These are phyloP conservation scores for Teunomyces aglyptinius DNA, from an alignment of 805 yeast species.

Conservation along the genomic window DNA sequence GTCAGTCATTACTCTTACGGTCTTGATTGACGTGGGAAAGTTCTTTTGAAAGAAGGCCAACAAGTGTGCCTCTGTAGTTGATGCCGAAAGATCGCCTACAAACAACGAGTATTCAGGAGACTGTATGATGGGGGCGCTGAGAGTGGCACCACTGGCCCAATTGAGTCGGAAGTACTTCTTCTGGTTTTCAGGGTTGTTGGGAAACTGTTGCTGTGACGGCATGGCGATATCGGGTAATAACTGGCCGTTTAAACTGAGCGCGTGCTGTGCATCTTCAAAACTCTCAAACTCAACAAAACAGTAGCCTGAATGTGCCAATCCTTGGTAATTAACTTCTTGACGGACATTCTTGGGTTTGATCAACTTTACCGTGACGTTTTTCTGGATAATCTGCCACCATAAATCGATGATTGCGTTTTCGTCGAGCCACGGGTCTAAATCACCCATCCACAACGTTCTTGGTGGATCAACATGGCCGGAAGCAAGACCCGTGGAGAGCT, in stretches of 20 bases:
- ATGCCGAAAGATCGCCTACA: conserved; percentile 80
- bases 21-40: conserved; percentile 62
- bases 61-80: conserved; percentile 77
- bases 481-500: conserved; percentile 5
- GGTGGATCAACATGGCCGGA: conserved; percentile 43
- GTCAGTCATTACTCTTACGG: conserved; percentile 84
- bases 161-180: conserved; percentile 69
- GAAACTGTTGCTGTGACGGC: conserved; percentile 41
- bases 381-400: conserved; percentile 59
- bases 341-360: conserved; percentile 46
- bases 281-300: conserved; percentile 75
- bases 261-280: conserved; percentile 68
- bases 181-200: conserved; percentile 44
- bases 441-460: conserved; percentile 86
- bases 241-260: conserved; percentile 63
- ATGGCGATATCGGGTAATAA: conserved; percentile 56
- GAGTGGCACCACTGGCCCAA: conserved; percentile 84
- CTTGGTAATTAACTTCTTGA: conserved; percentile 20
- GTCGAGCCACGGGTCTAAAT: conserved; percentile 75
- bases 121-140: conserved; percentile 66
- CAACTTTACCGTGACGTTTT: conserved; percentile 62
- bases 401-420: conserved; percentile 52
- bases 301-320: conserved; percentile 52
- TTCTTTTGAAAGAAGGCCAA: conserved; percentile 67
- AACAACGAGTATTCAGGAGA: conserved; percentile 75